A percentile compares a stretch with the other conserved stretches of the same genome.
Evolutionary conservation across 768 basidiomycete genomes (phyloP).

Genomic region (Heimioporus sp.): DNA sequence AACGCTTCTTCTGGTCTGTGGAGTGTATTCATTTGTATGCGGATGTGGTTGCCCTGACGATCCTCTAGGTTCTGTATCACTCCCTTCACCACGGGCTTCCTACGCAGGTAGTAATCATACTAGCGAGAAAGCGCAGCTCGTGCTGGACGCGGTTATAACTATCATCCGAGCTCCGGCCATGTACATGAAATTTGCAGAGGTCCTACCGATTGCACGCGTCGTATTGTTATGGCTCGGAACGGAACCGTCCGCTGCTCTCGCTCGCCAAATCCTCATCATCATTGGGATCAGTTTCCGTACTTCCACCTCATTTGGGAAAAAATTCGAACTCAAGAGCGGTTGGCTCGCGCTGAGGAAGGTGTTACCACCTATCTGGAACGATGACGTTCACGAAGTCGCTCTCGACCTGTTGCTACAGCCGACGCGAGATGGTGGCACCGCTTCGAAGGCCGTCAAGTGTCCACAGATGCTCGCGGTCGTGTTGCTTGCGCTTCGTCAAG

Average conservation of each 20-base stretch:
- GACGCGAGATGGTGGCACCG: background rate
- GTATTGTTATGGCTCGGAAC: conserved; percentile 77
- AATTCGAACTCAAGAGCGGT: conserved; percentile 83
- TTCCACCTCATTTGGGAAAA: conserved; percentile 66
- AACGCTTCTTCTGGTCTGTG: conserved; percentile 66
- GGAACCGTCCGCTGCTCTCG: conserved; percentile 59
- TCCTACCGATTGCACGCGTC: conserved; percentile 77
- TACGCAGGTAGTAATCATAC: conserved; percentile 23
- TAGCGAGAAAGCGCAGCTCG: conserved; percentile 60
- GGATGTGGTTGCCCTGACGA: background rate
- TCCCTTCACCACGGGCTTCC: conserved; percentile 15
- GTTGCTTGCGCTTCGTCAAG: conserved; percentile 61
- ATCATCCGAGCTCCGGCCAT: conserved; percentile 55
- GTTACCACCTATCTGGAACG: conserved; percentile 69
- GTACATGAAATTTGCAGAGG: conserved; percentile 67
- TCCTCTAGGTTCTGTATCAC: conserved; percentile 1
- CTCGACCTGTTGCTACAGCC: conserved; percentile 69
- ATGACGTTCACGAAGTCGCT: conserved; percentile 60
- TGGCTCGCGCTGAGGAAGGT: conserved; percentile 74
- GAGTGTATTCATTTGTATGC: background rate
- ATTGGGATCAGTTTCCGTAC: conserved; percentile 53
- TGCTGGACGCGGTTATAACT: conserved; percentile 63
- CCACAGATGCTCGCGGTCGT: conserved; percentile 73
- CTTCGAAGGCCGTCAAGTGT: conserved; percentile 44
- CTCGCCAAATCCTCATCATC: conserved; percentile 57